phyloP scores from a whole-genome alignment of 768 basidiomycete genomes.

The Leccinum subgranulosum region DNA sequence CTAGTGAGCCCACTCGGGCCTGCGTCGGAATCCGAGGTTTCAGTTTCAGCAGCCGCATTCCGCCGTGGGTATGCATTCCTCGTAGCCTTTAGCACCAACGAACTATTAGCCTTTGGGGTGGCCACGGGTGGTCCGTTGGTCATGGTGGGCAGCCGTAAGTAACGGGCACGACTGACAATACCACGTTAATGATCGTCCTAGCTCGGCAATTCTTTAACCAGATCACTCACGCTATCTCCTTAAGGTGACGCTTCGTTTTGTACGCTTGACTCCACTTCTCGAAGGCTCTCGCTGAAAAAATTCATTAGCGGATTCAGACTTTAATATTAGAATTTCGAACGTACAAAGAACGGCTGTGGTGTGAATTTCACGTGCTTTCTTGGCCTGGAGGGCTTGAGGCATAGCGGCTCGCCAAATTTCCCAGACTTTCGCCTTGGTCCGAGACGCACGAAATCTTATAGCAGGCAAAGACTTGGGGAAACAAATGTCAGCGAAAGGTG shows the following conservation, averaged over 20 bases:
- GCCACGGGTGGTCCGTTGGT: conserved; percentile 36
- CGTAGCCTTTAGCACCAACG: conserved; percentile 25
- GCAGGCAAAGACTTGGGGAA: conserved; percentile 68
- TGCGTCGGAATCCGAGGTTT: conserved; percentile 32
- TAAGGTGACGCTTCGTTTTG: conserved; percentile 67
- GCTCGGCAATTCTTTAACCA: conserved; percentile 8
- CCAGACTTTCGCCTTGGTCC: conserved; percentile 61
- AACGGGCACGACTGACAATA: conserved; percentile 66
- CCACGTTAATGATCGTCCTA: conserved; percentile 25
- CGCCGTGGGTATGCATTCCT: conserved; percentile 33
- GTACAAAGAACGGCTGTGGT: conserved; percentile 54
- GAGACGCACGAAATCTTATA: conserved; percentile 66
- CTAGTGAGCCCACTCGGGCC: conserved; percentile 24
- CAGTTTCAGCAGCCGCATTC: conserved; percentile 22
- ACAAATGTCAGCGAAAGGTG: conserved; percentile 9
- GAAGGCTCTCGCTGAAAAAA: conserved; percentile 45
- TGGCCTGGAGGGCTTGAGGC: conserved; percentile 65
- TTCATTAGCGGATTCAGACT: conserved; percentile 6
- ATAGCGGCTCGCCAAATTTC: conserved; percentile 63
- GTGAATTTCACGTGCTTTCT: conserved; percentile 62
- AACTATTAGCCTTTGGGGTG: conserved; percentile 28
- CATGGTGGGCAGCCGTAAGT: conserved; percentile 68
- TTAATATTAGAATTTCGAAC: conserved; percentile 23
- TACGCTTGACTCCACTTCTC: conserved; percentile 68
- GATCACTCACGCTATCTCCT: conserved; percentile 76